Percentiles rank a stretch among this genome's conserved stretches.
Conservation (phyloP, 1,284 basidiomycete genomes). For the Apiotrichum laibachii region DNA sequence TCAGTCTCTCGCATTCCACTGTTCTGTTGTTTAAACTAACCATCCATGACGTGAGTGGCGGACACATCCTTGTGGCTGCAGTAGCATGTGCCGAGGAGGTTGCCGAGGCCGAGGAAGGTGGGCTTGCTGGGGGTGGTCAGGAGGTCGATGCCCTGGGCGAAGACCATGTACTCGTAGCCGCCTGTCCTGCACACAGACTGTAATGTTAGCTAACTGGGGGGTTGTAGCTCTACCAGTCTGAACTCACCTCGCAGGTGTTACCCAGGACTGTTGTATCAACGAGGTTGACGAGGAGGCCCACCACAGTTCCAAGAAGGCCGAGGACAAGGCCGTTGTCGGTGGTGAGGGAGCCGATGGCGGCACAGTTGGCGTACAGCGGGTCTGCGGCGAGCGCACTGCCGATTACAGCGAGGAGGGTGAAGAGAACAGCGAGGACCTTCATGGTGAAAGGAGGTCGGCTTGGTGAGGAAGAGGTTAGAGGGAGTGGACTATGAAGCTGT, state of each 20-base stretch:
- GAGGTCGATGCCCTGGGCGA: slow-evolving; percentile 7
- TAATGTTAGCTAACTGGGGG: not conserved
- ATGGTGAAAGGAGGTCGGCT: not conserved
- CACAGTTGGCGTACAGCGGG: not conserved
- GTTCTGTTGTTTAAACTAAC: not conserved
- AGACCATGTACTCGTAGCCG: not conserved
- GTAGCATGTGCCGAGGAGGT: slow-evolving; percentile 5
- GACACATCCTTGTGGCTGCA: not conserved
- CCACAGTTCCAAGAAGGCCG: not conserved
- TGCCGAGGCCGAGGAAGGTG: not conserved
- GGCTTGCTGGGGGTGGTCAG: no score
- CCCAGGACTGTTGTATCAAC: not conserved
- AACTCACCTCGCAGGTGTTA: no score
- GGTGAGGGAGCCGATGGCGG: not conserved
- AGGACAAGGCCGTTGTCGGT: not conserved
- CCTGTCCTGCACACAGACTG: not conserved
- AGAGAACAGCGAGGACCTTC: not conserved
- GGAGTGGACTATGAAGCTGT: no score
- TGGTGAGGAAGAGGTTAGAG: no score
- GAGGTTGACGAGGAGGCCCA: not conserved
- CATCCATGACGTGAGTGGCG: not conserved
- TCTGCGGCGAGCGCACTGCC: not conserved
- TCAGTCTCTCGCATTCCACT: not conserved
- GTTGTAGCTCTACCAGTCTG: not conserved
- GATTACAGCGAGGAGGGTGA: not conserved